phyloP scores from a whole-genome alignment of 2,329 filamentous ascomycete species.

The Aspergillus felis region DNA sequence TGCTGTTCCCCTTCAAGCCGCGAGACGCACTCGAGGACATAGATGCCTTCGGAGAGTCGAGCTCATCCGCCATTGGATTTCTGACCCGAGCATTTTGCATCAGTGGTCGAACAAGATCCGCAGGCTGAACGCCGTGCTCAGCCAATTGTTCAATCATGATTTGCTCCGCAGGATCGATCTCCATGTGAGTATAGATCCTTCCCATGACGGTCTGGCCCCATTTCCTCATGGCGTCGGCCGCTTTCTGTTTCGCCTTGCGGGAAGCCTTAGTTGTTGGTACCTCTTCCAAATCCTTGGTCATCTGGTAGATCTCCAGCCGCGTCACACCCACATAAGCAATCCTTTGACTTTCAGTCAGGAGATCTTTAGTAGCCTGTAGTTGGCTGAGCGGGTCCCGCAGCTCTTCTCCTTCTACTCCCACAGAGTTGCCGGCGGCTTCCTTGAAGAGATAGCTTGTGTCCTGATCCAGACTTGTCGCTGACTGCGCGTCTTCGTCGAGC shows the following conservation, averaged over 20 bases:
- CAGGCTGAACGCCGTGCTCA: conserved; percentile 82
- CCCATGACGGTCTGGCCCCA: conserved; percentile 99
- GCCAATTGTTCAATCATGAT: conserved; percentile 98
- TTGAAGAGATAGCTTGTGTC: conserved; percentile 96
- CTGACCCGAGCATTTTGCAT: conserved; percentile 91
- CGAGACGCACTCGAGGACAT: conserved; percentile 33
- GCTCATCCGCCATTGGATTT: conserved; percentile 72
- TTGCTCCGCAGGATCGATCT: conserved; percentile 82
- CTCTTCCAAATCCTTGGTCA: conserved; percentile 65
- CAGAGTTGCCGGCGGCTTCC: conserved; percentile 61
- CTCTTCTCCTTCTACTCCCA: conserved; percentile 67
- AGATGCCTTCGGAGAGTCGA: conserved; percentile 34
- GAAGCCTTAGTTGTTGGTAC: conserved; percentile 58
- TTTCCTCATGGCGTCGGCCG: conserved; percentile 80
- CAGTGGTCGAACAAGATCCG: conserved; percentile 77
- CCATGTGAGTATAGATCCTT: conserved; percentile 91
- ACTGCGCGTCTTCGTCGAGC: conserved; percentile 90
- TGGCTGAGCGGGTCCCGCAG: conserved; percentile 82
- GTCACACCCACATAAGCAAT: conserved; percentile 94
- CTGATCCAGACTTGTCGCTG: conserved; percentile 93
- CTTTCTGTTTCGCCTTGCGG: conserved; percentile 67
- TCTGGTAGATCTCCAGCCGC: conserved; percentile 71
- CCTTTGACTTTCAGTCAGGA: conserved; percentile 90
- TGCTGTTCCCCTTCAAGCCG: conserved; percentile 19
- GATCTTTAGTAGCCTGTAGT: conserved; percentile 91